Conservation (phyloP, 495 filamentous ascomycete genomes). For the Xanthoparmelia taractica region DNA sequence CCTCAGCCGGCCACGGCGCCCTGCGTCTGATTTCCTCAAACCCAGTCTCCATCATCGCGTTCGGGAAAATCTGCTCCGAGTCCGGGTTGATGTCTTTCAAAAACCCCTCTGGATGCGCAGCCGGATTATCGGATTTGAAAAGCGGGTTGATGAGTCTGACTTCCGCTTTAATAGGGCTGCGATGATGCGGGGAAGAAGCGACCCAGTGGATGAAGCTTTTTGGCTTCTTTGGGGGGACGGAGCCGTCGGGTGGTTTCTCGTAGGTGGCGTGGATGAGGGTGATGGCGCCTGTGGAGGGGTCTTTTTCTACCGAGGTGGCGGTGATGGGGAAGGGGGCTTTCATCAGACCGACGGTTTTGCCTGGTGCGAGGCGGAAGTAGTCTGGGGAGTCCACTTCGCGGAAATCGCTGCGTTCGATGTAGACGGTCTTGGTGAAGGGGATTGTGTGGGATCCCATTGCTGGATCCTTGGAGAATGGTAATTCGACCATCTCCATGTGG, state of each 20-base stretch:
- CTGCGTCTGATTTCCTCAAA: conserved; percentile 68
- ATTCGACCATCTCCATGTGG: conserved; percentile 51
- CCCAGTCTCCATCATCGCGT: conserved; percentile 78
- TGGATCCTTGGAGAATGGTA: conserved; percentile 71
- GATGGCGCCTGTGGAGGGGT: conserved; percentile 58
- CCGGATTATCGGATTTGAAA: conserved; percentile 79
- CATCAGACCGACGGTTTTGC: conserved; percentile 80
- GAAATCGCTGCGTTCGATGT: conserved; percentile 92
- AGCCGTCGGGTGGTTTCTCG: conserved; percentile 47
- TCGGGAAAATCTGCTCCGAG: conserved; percentile 65
- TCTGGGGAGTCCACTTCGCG: conserved; percentile 74
- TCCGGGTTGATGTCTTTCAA: conserved; percentile 78
- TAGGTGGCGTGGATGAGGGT: conserved; percentile 59
- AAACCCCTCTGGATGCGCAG: conserved; percentile 60
- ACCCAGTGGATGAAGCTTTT: conserved; percentile 95
- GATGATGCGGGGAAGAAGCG: conserved; percentile 47
- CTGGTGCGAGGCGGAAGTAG: conserved; percentile 89
- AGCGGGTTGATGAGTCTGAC: conserved; percentile 73
- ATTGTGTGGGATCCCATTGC: conserved; percentile 53
- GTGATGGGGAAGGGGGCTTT: conserved; percentile 77
- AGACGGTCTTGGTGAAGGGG: conserved; percentile 76
- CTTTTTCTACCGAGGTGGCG: conserved; percentile 67
- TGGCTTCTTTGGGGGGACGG: conserved; percentile 54
- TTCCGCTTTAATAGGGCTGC: conserved; percentile 64
- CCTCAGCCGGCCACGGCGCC: conserved; percentile 70